Base-by-base conservation (phyloP, 2,329 filamentous ascomycete species). In the Claviceps africana region DNA sequence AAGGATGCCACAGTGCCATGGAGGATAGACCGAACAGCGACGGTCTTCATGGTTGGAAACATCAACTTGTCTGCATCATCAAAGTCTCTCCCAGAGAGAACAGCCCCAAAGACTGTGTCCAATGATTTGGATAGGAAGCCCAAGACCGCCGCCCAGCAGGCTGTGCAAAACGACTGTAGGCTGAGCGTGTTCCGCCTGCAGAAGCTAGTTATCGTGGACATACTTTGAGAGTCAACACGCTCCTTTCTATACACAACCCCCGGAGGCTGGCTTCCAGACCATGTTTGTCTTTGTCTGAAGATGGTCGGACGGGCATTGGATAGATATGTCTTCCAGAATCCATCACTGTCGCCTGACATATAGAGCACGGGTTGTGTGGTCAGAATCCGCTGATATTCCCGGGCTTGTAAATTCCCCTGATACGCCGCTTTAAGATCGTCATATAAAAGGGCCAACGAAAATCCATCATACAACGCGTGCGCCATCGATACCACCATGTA, bases 1-100 rank as follows among this genome's bases (percentile, higher is more conserved):
- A 94, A 82, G 0, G 82, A 75, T 0, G 65, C 57, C 0, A 77
- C 68, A 0, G 75, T 81, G 1, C 87, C 87, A 59, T 93, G 85
- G 2, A 95, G 64, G 2, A 90, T 74, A 1, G 77, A 77, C 11
- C 89, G 77, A 8, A 95, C 73, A 0, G 85, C 79, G 0, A 95
- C 82, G 0, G 90, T 95, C 61, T 95, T 96, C 86, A 96, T 95
- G 0, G 86, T 88, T 0, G 90, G 91, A 60, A 95, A 96, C 62
- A 90, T 74, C 13, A 91, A 67, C 28, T 78, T 66, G 44, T 85
- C 78, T 0, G 81, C 77, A 17, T 78, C 76, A 46, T 86, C 82
- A 10, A 80, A 81, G 53, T 93, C 87, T n/a, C 91, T 78, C 17
- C 91, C 90, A 0, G 88, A 89, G 13, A 95, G 72, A 1, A 96